Evolutionary conservation across 306 rosid genomes (phyloP).

Genomic region (Medicago lupulina): DNA sequence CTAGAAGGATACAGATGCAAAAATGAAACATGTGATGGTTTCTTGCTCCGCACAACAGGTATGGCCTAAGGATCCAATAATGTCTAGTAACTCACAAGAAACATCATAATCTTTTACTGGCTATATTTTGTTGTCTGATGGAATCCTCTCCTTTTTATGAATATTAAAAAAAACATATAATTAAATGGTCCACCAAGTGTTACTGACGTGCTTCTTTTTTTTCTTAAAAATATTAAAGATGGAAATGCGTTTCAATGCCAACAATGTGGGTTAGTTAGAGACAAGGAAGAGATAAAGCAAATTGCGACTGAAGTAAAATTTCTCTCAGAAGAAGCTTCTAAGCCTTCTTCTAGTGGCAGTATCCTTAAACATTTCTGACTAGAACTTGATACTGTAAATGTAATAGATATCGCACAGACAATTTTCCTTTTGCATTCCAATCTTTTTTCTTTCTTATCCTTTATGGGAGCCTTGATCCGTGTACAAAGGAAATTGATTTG

Average conservation of each 20-base stretch:
- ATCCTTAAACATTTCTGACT: conserved; percentile 61
- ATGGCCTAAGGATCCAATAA: conserved; percentile 37
- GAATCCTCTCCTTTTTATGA: conserved; percentile 22
- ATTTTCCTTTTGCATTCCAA: conserved; percentile 27
- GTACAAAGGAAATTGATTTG: conserved; percentile 21
- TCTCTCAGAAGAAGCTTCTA: conserved; percentile 59
- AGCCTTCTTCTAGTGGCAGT: conserved; percentile 53
- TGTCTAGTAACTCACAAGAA: conserved; percentile 31
- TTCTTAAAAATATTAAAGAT: conserved; percentile 58
- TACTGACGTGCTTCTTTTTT: conserved; percentile 21
- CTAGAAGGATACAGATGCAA: conserved; percentile 89
- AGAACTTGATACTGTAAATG: conserved; percentile 37
- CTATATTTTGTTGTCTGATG: conserved; percentile 31
- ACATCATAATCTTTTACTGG: conserved; percentile 21
- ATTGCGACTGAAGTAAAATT: conserved; percentile 66
- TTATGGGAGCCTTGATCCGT: conserved; percentile 3
- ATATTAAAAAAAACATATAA: too few species aligned
- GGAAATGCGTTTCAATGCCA: conserved; percentile 77
- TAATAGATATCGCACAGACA: conserved; percentile 10
- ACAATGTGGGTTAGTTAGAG: conserved; percentile 70
- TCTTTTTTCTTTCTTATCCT: conserved; percentile 18
- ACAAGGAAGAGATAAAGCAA: conserved; percentile 68
- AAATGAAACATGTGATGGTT: conserved; percentile 71
- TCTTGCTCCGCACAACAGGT: conserved; percentile 79
- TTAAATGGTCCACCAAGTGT: conserved; percentile 22